A percentile compares a stretch with the other conserved stretches of the same genome.
These are phyloP conservation scores for Kandelia obovata DNA, from an alignment of 345 rosid species.

Conservation along the genomic window DNA sequence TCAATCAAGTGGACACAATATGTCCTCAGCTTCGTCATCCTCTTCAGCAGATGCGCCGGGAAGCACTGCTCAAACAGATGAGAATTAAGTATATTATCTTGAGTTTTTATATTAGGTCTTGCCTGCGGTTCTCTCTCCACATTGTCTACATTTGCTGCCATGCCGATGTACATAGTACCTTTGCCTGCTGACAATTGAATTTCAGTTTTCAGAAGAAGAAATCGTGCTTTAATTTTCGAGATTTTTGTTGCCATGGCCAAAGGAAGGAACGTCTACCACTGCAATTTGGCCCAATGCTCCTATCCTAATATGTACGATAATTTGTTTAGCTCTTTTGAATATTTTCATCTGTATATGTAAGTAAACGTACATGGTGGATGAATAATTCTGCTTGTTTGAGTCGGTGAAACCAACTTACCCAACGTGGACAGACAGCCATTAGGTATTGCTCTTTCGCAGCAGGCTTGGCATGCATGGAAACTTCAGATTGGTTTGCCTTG, in stretches of 20 bases:
- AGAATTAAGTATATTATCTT: slow-evolving; percentile 29
- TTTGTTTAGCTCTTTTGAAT: slow-evolving; percentile 1
- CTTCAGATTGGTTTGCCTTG: too few species aligned
- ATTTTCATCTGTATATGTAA: not conserved
- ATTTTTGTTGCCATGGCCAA: slow-evolving; percentile 4
- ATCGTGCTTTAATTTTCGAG: slow-evolving; percentile 10
- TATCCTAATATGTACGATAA: not conserved
- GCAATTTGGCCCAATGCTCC: not conserved
- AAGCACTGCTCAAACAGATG: slow-evolving; percentile 36
- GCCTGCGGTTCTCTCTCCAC: slow-evolving; percentile 5
- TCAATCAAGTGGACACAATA: slow-evolving; percentile 42
- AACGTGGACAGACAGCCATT: too few species aligned
- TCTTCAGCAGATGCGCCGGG: slow-evolving; percentile 33
- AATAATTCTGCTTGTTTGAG: not conserved
- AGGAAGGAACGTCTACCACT: not conserved
- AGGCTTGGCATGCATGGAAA: too few species aligned
- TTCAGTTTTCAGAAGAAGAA: not conserved
- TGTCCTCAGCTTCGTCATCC: slow-evolving; percentile 27
- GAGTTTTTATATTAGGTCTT: slow-evolving; percentile 5
- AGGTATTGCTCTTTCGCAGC: too few species aligned
- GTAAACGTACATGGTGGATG: not conserved
- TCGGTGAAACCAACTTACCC: not conserved
- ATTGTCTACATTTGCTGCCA: slow-evolving; percentile 21
- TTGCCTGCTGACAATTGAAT: slow-evolving; percentile 8
- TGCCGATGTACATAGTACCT: slow-evolving; percentile 28